Percentiles rank a stretch among this genome's conserved stretches.
Evolutionary conservation across 176 grass and related monocot genomes (phyloP).

Genomic region (bread wheat (Triticum aestivum)): DNA sequence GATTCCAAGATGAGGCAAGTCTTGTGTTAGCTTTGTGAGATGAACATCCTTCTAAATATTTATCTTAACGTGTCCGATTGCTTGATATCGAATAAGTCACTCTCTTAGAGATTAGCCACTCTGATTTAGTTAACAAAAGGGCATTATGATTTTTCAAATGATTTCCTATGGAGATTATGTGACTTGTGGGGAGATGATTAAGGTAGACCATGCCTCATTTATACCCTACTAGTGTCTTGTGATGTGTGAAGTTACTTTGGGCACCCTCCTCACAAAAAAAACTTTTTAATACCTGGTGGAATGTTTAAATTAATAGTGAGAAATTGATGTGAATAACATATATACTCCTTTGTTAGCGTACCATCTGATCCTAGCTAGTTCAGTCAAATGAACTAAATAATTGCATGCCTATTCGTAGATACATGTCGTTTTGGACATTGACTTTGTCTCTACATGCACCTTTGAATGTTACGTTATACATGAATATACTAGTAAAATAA

Average conservation of each 20-base stretch:
- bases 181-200: neutral
- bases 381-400: neutral
- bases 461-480: neutral
- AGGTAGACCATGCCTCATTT: slow-evolving; percentile 6
- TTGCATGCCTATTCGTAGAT: neutral
- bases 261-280: neutral
- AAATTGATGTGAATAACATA: neutral
- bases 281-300: neutral
- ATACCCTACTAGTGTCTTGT: neutral
- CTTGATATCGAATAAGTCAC: neutral
- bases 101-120: neutral
- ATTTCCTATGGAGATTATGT: neutral
- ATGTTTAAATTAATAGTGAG: neutral
- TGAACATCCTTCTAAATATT: neutral
- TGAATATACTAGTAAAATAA: no score
- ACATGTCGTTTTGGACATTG: neutral
- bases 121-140: neutral
- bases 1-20: neutral
- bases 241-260: neutral
- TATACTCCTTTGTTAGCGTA: neutral
- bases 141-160: neutral
- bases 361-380: neutral
- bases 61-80: no score
- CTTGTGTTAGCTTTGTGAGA: neutral
- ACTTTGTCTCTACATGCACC: neutral